Evolutionary conservation across 352 stramenopile genomes (phyloP), one percentile per base, ranked within the genome.

Genomic region (Phytopythium chamaehyphon): DNA sequence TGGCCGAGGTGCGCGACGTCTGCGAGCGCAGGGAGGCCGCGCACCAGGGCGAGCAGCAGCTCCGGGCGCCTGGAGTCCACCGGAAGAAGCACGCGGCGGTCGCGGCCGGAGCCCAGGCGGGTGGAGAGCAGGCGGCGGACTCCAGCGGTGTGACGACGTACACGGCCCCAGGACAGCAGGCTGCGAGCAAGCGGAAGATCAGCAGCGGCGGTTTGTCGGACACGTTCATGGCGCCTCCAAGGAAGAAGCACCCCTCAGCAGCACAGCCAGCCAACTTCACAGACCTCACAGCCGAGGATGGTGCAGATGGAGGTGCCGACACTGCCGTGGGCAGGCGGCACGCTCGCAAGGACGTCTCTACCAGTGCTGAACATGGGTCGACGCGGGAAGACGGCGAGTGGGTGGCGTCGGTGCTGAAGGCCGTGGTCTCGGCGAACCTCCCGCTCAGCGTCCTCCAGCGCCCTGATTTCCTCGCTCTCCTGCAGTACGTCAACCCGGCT

Each of bases 1-100:
- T 91, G 15, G 75, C 83, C 16, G 59, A 69, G 35, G 40, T 93
- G n/a, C 77, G 73, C 47, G 75, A 84, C 36, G 62, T 84, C 21
- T 89, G 73, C 23, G 63, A 61, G 15, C 68, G 59, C 0, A 73
- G 77, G 37, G 75, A 86, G 28, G 23, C 61, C 38, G 11, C 26
- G 23, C 16, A 45, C 64, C 33, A 26, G 47, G 47, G 39, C 35
- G 70, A 65, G 48, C 72, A 72, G 26, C 50, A 58, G n/a, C n/a
- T n/a, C n/a, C n/a, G n/a, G n/a, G n/a, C n/a, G n/a, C n/a, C n/a
- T n/a, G n/a, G n/a, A n/a, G n/a, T 28, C 31, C 35, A 35, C 33
- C 28, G 47, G 19, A 51, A 46, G 23, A 47, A 52, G 24, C 28
- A 10, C 22, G 26, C 31, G 24, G 9, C 8, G 22, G 10, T 10